Percentiles rank a stretch among this genome's conserved stretches.
Evolutionary conservation across 2,329 filamentous ascomycete genomes (phyloP).

Genomic region (Colletotrichum paranaense): DNA sequence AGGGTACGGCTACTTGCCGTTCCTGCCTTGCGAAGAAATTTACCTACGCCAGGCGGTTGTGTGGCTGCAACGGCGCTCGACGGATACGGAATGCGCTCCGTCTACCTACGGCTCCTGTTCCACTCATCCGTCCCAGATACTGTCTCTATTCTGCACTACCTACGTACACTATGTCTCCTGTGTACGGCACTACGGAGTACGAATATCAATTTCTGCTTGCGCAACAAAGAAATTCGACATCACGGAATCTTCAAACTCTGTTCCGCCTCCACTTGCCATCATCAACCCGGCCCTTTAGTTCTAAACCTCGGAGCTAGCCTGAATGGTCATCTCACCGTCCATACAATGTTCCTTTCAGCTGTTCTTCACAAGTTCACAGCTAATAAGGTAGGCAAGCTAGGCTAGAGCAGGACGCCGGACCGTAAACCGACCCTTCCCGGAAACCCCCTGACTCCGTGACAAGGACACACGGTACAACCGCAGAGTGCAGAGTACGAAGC

Average conservation of each 20-base stretch:
- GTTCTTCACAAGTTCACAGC: neutral
- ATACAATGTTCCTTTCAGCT: neutral
- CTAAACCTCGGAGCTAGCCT: neutral
- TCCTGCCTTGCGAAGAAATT: neutral
- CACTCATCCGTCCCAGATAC: neutral
- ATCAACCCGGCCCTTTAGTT: neutral
- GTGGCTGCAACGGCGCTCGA: slow-evolving; percentile 18
- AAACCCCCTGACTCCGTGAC: neutral
- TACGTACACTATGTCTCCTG: too few species aligned
- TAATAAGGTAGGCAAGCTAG: neutral
- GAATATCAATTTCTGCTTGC: too few species aligned
- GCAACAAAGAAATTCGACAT: neutral
- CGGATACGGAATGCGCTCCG: slow-evolving; percentile 30
- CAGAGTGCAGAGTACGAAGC: too few species aligned
- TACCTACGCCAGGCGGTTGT: neutral
- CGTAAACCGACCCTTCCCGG: neutral
- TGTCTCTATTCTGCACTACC: neutral
- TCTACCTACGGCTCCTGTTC: neutral
- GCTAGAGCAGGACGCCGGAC: slow-evolving; percentile 1
- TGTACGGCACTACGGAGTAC: too few species aligned
- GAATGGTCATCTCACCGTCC: neutral
- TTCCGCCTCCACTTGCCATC: slow-evolving; percentile 2
- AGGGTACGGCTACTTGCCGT: neutral
- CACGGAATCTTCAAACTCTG: neutral
- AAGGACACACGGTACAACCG: too few species aligned